Percentiles rank a stretch among this genome's conserved stretches.
phyloP scores from a whole-genome alignment of 2,329 filamentous ascomycete species.

The Peltaster fructicola region DNA sequence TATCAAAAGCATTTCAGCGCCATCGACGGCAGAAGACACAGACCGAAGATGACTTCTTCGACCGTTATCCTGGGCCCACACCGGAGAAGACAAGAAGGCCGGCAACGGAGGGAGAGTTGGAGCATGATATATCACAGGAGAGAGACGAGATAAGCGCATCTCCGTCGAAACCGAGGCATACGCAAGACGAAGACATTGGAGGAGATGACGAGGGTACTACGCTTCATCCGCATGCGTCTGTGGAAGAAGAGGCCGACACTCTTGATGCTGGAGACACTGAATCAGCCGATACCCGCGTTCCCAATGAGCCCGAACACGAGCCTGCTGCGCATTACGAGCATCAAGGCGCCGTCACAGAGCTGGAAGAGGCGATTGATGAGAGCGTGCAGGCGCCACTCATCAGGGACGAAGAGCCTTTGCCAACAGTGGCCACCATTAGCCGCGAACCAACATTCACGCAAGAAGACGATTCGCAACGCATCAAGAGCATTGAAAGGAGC shows the following conservation, averaged over 20 bases:
- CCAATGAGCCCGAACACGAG: not conserved
- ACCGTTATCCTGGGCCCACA: constrained; percentile 15
- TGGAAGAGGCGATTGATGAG: constrained; percentile 29
- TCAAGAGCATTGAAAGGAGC: constrained; percentile 13
- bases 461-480: constrained; percentile 1
- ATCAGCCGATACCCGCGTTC: not conserved
- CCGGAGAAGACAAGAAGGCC: constrained; percentile 8
- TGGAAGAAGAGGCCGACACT: not conserved
- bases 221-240: not conserved
- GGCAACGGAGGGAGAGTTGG: too few relatives aligned
- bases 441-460: constrained; percentile 5
- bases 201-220: too few relatives aligned
- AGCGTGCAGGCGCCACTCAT: constrained; percentile 24
- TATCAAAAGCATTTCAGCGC: not conserved
- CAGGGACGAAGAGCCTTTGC: constrained; percentile 19
- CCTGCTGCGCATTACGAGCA: constrained; percentile 26
- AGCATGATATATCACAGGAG: too few relatives aligned
- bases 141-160: too few relatives aligned
- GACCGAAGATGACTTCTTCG: constrained; percentile 20
- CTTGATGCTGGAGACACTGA: not conserved
- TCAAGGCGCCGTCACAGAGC: constrained; percentile 26
- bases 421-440: constrained; percentile 10
- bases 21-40: constrained; percentile 8
- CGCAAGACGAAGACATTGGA: too few relatives aligned
- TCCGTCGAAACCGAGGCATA: too few relatives aligned